Evolutionary conservation across 139 green algal species (phyloP).

Genomic region (Haematococcus lacustris): DNA sequence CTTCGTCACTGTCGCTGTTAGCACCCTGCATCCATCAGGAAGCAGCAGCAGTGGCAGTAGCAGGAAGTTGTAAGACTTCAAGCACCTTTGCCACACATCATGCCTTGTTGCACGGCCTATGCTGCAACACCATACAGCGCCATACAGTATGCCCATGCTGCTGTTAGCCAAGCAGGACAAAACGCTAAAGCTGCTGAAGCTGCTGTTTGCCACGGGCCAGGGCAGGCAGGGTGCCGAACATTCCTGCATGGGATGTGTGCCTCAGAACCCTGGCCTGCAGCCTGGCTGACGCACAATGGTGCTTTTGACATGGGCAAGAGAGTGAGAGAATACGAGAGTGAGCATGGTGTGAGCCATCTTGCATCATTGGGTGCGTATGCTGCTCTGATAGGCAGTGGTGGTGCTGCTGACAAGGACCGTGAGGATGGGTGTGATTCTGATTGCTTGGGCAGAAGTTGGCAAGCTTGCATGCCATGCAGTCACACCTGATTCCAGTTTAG

Average conservation of each 20-base stretch:
- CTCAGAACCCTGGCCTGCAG: neutral
- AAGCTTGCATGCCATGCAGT: neutral
- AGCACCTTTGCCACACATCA: neutral
- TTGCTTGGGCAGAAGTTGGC: too few relatives aligned
- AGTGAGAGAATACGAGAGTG: neutral
- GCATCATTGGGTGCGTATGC: too few relatives aligned
- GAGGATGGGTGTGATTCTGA: too few relatives aligned
- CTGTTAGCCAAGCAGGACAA: neutral
- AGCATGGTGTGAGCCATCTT: too few relatives aligned
- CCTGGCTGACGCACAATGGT: neutral
- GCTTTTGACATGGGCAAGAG: neutral
- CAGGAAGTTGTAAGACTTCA: neutral
- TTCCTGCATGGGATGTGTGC: neutral
- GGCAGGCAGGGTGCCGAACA: neutral
- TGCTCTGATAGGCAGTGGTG: neutral
- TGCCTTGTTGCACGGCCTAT: neutral
- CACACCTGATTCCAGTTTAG: conserved; percentile 35
- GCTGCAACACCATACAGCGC: neutral
- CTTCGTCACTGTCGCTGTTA: conserved; percentile 66
- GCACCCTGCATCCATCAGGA: conserved; percentile 21
- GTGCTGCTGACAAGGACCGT: too few relatives aligned
- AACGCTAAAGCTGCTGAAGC: neutral
- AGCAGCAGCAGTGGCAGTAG: too few relatives aligned
- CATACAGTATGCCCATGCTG: neutral
- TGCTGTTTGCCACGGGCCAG: neutral